Conservation (phyloP, 352 stramenopile genomes). For the Phytophthora lateralis region DNA sequence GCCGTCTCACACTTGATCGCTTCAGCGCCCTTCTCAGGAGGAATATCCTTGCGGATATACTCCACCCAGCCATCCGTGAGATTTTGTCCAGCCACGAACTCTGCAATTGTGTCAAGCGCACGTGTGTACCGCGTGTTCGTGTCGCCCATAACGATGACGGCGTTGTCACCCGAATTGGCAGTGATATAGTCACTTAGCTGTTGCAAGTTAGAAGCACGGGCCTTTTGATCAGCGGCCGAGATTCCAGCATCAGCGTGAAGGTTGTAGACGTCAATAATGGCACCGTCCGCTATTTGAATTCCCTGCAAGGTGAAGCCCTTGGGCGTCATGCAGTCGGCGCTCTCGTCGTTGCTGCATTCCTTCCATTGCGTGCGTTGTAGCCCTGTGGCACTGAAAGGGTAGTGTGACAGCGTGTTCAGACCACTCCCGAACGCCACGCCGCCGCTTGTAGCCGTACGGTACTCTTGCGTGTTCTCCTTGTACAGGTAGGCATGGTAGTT, state of each 20-base stretch:
- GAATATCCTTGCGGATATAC: slow-evolving; percentile 40
- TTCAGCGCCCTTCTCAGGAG: slow-evolving; percentile 37
- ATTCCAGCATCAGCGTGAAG: slow-evolving; percentile 51
- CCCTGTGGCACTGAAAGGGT: slow-evolving; percentile 42
- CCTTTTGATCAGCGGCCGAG: slow-evolving; percentile 35
- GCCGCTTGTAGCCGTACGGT: slow-evolving; percentile 52
- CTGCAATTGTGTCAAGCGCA: slow-evolving; percentile 41
- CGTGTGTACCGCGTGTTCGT: slow-evolving; percentile 65
- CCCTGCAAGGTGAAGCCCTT: slow-evolving; percentile 59
- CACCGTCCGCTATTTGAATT: slow-evolving; percentile 48
- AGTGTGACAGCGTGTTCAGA: slow-evolving; percentile 57
- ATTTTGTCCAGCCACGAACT: slow-evolving; percentile 32
- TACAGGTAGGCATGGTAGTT: slow-evolving; percentile 50
- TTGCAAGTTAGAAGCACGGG: slow-evolving; percentile 45
- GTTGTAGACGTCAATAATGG: slow-evolving; percentile 56
- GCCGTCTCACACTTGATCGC: slow-evolving; percentile 44
- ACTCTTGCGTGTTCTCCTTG: slow-evolving; percentile 45
- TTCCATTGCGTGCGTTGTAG: slow-evolving; percentile 48
- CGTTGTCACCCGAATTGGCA: slow-evolving; percentile 49
- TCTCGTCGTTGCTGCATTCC: slow-evolving; percentile 50
- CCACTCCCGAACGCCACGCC: slow-evolving; percentile 51
- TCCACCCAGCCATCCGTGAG: slow-evolving; percentile 56
- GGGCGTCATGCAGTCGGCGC: slow-evolving; percentile 57
- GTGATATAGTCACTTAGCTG: slow-evolving; percentile 53
- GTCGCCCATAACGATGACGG: slow-evolving; percentile 58